Percentiles rank a stretch among this genome's conserved stretches.
Conservation (phyloP, 768 basidiomycete species). For the Polyporus arcularius region DNA sequence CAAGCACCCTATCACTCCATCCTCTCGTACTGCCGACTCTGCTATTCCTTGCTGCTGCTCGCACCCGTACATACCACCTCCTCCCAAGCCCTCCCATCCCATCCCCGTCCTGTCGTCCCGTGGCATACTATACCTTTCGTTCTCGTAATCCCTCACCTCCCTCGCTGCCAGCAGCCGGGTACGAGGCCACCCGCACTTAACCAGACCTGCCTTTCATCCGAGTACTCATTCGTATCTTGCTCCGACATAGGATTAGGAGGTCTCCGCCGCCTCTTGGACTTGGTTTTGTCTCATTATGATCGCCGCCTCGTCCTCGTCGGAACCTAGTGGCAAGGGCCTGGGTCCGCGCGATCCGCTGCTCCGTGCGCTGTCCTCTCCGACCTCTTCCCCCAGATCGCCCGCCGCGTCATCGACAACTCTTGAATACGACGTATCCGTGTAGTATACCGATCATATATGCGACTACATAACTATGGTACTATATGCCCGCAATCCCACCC, state of each 20-base stretch:
- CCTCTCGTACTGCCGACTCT: conserved; percentile 9
- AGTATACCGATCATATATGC: background rate
- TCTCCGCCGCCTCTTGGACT: background rate
- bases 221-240: no score
- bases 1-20: background rate
- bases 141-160: background rate
- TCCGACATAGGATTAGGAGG: no score
- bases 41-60: conserved; percentile 14
- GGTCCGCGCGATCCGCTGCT: background rate
- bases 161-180: background rate
- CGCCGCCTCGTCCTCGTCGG: background rate
- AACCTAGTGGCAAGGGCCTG: no score
- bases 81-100: background rate
- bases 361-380: no score
- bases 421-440: conserved; percentile 15
- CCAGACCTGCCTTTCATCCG: no score
- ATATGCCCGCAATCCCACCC: no score
- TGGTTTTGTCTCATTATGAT: conserved; percentile 6
- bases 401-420: background rate
- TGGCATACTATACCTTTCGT: background rate
- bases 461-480: no score
- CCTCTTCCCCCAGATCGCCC: no score
- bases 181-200: background rate
- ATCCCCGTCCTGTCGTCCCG: background rate
- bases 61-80: conserved; percentile 15